A percentile compares a stretch with the other conserved stretches of the same genome.
phyloP scores from a whole-genome alignment of 768 basidiomycete genomes.

The Amylocystis lapponica region DNA sequence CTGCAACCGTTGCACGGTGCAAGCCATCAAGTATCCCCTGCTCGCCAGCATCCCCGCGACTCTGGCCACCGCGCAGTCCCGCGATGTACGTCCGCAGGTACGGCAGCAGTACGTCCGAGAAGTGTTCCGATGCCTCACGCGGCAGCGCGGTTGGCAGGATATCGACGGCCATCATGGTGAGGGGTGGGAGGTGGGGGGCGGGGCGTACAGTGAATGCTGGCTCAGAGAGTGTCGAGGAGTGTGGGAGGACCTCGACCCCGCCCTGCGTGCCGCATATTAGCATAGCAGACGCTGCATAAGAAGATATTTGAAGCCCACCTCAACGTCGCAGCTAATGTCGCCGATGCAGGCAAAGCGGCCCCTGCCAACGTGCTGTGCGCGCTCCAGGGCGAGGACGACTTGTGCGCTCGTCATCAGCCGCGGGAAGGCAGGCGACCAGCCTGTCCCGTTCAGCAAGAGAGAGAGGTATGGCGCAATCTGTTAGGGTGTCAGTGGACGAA shows the following conservation, averaged over 20 bases:
- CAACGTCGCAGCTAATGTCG: conserved; percentile 88
- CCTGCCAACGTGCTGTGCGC: conserved; percentile 43
- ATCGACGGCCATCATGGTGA: conserved; percentile 84
- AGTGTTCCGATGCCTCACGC: conserved; percentile 73
- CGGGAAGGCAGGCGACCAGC: conserved; percentile 77
- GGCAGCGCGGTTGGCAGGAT: conserved; percentile 86
- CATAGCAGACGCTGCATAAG: neutral
- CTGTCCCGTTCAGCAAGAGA: conserved; percentile 79
- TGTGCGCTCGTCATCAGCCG: conserved; percentile 70
- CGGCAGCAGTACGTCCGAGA: conserved; percentile 59
- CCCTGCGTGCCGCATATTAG: conserved; percentile 51
- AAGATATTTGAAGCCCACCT: conserved; percentile 34
- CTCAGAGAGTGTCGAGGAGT: conserved; percentile 69
- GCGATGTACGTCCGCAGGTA: conserved; percentile 59
- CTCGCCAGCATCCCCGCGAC: conserved; percentile 5
- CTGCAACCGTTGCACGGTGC: conserved; percentile 66
- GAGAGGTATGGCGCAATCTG: conserved; percentile 85
- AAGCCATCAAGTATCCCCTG: conserved; percentile 41
- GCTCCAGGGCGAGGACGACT: conserved; percentile 43
- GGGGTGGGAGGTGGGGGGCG: conserved; percentile 43
- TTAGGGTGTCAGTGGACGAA: neutral
- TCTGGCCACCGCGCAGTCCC: conserved; percentile 24
- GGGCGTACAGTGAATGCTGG: conserved; percentile 62
- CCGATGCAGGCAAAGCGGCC: conserved; percentile 68
- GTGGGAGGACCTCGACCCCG: conserved; percentile 76